Conservation (phyloP, 352 stramenopile genomes). For the Peronospora destructor region DNA sequence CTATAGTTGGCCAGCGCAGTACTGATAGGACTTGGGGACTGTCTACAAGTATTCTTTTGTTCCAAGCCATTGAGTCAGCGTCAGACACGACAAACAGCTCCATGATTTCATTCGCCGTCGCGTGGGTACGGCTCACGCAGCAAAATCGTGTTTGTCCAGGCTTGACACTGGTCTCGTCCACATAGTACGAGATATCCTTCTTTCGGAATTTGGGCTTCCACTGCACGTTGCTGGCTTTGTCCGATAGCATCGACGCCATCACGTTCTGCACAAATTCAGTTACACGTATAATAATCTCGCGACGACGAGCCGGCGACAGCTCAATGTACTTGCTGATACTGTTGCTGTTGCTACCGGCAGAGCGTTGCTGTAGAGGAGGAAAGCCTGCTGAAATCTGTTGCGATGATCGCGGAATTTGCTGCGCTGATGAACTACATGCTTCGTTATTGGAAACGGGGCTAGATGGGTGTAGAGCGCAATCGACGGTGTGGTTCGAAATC, state of each 20-base stretch:
- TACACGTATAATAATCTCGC: conserved; percentile 18
- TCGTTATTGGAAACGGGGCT: not conserved
- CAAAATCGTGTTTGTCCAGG: conserved; percentile 46
- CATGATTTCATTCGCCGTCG: conserved; percentile 38
- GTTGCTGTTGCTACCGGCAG: conserved; percentile 4
- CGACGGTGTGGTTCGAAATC: conserved; percentile 1
- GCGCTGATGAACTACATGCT: not conserved
- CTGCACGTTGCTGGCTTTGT: conserved; percentile 25
- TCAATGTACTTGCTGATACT: conserved; percentile 15
- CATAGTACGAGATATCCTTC: conserved; percentile 44
- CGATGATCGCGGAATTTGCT: conserved; percentile 5
- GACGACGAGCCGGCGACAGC: conserved; percentile 20
- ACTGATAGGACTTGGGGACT: conserved; percentile 38
- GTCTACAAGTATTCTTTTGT: conserved; percentile 43
- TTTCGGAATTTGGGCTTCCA: conserved; percentile 43
- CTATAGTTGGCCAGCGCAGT: conserved; percentile 26
- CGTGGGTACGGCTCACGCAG: conserved; percentile 38
- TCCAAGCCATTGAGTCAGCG: conserved; percentile 29
- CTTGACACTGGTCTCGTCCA: conserved; percentile 36
- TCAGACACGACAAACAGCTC: conserved; percentile 43
- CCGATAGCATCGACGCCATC: conserved; percentile 42
- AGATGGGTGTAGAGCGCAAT: conserved; percentile 1
- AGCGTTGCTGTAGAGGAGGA: conserved; percentile 3
- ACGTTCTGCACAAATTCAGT: conserved; percentile 34
- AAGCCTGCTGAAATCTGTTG: conserved; percentile 16